Percentiles rank a stretch among this genome's conserved stretches.
Evolutionary conservation across 345 rosid genomes (phyloP).

Genomic region (Melaleuca alternifolia): DNA sequence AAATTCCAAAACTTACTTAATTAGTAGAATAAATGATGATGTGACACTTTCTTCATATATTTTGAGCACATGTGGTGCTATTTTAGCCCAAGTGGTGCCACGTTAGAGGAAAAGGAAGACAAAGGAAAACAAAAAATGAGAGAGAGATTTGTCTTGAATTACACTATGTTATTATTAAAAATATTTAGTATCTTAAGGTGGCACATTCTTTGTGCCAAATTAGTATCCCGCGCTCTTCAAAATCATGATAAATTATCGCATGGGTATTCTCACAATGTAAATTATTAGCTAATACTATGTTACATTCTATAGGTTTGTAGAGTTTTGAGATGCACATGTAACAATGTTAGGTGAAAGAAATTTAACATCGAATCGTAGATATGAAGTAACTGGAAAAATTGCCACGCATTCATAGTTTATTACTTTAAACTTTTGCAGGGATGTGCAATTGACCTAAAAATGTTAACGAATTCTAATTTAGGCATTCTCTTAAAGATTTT

Average conservation of each 20-base stretch:
- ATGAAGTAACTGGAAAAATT: background rate
- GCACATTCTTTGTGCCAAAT: no score
- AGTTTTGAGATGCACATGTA: background rate
- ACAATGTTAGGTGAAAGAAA: background rate
- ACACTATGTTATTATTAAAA: no score
- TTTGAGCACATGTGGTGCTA: background rate
- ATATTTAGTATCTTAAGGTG: no score
- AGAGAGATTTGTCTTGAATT: no score
- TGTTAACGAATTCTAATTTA: background rate
- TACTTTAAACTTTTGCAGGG: background rate
- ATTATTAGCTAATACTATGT: background rate
- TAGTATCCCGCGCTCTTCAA: background rate
- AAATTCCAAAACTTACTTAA: background rate
- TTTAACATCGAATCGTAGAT: background rate
- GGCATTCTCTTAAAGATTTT: accelerated
- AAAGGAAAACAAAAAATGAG: background rate
- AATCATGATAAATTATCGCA: background rate
- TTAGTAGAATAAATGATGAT: background rate
- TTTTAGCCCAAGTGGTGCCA: background rate
- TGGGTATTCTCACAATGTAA: background rate
- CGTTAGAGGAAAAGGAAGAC: background rate
- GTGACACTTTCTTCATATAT: background rate
- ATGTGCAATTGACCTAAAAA: background rate
- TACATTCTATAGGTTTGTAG: background rate
- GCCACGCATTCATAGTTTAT: background rate